Evolutionary conservation across 768 basidiomycete genomes (phyloP), one percentile per base, ranked within the genome.

Genomic region (Suillus tomentosus): DNA sequence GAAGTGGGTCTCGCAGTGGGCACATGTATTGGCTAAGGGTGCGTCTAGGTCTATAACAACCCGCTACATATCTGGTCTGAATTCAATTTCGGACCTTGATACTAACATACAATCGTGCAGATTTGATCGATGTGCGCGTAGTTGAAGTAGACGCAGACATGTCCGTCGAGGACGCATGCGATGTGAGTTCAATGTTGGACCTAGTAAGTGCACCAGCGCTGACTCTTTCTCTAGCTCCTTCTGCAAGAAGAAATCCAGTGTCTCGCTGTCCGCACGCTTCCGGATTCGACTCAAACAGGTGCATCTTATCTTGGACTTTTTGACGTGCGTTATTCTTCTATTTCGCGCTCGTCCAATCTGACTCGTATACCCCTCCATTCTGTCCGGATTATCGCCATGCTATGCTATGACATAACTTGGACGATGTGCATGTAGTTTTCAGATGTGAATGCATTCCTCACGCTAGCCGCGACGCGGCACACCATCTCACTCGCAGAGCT

Each of bases 391-490:
- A 64, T 65, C 37, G 7, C 36, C 17, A 19, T 42, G n/a, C 3
- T 47, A 24, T 37, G 31, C 40, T 15, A 34, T 62, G 31, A 31
- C 15, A 51, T 9, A 17, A 24, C 22, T 48, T 24, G 22, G 6
- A 45, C 65, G 5, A 24, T 42, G 1, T n/a, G 9, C 13, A 5
- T 58, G 17, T 67, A 94, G 92, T 93, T 85, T 69, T 87, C 92
- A 19, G 92, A 94, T 71, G 89, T 94, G 13, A 94, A 94, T 71
- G 90, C 92, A n/a, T 94, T 94, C 71, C 76, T 94, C 64, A 91
- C 90, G 3, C 79, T 94, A 53, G 92, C 92, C 11, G 91, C 92
- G 8, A 93, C 90, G 4, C 79, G 87, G 53, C 91, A 93, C 70
- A 89, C 87, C 3, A 80, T 90, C 47, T 74, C 79, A 27, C 80